These are phyloP conservation scores for Xylariaceae sp. DNA, from an alignment of 2,329 filamentous ascomycete genomes.

Conservation along the genomic window DNA sequence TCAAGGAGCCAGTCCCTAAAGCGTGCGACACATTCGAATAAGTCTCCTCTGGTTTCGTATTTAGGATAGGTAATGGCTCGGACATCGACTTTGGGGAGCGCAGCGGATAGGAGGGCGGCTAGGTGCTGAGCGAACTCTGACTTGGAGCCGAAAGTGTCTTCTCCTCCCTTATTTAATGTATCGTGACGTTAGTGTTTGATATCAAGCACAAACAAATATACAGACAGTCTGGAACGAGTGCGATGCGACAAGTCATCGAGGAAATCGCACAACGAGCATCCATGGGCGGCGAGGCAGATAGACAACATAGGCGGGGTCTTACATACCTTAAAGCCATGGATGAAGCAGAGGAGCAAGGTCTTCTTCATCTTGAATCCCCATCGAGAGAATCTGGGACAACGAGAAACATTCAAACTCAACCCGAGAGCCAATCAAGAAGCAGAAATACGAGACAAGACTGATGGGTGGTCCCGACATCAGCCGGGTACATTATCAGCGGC, in stretches of 20 bases:
- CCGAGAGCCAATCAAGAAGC: background rate
- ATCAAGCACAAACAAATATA: background rate
- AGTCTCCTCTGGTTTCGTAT: conserved; percentile 78
- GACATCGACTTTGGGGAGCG: conserved; percentile 68
- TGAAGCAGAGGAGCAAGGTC: conserved; percentile 77
- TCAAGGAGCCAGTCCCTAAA: conserved; percentile 86
- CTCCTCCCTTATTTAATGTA: conserved; percentile 56
- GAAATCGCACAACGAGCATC: background rate
- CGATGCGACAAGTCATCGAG: too few species aligned
- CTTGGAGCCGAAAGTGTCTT: conserved; percentile 69
- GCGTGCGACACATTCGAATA: conserved; percentile 65
- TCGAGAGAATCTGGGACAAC: conserved; percentile 19
- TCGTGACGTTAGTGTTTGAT: background rate
- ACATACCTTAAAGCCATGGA: conserved; percentile 76
- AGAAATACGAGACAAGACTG: background rate
- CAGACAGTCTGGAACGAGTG: background rate
- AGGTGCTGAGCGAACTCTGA: conserved; percentile 71
- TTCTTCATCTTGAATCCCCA: conserved; percentile 62
- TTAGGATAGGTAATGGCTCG: conserved; percentile 71
- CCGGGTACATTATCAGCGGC: too few species aligned
- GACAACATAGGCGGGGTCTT: conserved; percentile 1
- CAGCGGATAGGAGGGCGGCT: conserved; percentile 58
- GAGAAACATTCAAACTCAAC: background rate
- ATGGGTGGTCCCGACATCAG: background rate
- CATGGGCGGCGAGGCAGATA: background rate